phyloP scores from a whole-genome alignment of 202 grass and related monocot genomes.

The Saccharum hybrid region DNA sequence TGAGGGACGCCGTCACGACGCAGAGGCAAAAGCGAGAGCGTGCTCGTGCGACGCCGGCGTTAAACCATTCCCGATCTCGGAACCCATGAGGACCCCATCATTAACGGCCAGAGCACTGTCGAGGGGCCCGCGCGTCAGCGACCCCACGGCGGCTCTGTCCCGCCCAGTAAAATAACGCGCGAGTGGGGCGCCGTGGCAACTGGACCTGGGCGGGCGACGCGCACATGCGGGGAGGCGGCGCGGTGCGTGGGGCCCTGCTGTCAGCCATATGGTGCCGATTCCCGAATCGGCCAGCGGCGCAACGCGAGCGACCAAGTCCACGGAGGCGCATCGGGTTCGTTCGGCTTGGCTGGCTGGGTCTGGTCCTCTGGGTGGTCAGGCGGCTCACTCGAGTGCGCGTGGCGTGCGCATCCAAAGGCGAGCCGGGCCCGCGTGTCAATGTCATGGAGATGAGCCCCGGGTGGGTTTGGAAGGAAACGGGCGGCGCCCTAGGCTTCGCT shows the following conservation, averaged over 20 bases:
- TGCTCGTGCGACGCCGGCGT: background rate
- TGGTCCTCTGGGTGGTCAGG: background rate
- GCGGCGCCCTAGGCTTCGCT: background rate
- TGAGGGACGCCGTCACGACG: too few species aligned
- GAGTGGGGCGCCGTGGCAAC: background rate
- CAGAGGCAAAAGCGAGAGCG: too few species aligned
- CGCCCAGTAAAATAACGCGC: background rate
- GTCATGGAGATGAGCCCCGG: too few species aligned
- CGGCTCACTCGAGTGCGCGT: background rate
- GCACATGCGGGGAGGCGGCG: background rate
- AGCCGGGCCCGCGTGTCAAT: background rate
- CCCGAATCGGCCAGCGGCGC: too few species aligned
- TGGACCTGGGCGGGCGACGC: background rate
- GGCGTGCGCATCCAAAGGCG: background rate
- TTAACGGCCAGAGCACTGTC: background rate
- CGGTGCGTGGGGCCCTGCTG: background rate
- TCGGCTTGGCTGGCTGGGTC: too few species aligned
- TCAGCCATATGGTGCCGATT: background rate
- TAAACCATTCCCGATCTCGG: background rate
- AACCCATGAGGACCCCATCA: background rate
- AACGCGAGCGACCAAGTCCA: too few species aligned
- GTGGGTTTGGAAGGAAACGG: background rate
- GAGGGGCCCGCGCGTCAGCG: background rate
- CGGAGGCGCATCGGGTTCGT: too few species aligned
- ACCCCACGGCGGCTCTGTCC: background rate